Conservation (phyloP, 371 early-diverging fungal species). For the Actinomortierella wolfii region DNA sequence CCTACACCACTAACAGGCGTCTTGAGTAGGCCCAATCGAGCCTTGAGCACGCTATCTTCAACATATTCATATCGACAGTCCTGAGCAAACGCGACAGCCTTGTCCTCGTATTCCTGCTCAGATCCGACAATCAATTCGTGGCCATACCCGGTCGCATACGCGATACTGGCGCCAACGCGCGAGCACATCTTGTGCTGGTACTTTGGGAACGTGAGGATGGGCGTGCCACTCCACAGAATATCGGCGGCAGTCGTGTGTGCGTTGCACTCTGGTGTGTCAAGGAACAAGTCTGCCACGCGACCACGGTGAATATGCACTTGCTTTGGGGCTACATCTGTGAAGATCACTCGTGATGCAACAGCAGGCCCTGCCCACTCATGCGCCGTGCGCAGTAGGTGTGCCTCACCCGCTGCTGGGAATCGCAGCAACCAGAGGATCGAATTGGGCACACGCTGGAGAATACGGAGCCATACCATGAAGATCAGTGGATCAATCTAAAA, state of each 20-base stretch:
- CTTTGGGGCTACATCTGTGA: constrained; percentile 91
- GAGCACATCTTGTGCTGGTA: constrained; percentile 91
- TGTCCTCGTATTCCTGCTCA: constrained; percentile 80
- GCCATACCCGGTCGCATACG: constrained; percentile 84
- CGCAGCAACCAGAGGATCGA: constrained; percentile 88
- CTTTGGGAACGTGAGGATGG: constrained; percentile 89
- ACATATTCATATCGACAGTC: constrained; percentile 60
- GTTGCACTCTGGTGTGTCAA: constrained; percentile 95
- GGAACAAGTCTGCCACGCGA: constrained; percentile 89
- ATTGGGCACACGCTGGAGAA: constrained; percentile 81
- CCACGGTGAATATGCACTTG: constrained; percentile 93
- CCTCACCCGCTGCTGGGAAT: constrained; percentile 90
- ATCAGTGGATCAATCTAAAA: constrained; percentile 41
- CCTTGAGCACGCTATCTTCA: constrained; percentile 20
- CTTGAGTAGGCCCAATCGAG: constrained; percentile 16
- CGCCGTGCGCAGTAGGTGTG: constrained; percentile 74
- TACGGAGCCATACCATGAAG: constrained; percentile 81
- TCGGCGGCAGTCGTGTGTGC: constrained; percentile 96
- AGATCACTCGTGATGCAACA: constrained; percentile 84
- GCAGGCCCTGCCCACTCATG: constrained; percentile 76
- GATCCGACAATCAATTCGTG: constrained; percentile 80
- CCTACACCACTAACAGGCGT: neutral
- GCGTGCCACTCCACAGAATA: constrained; percentile 93
- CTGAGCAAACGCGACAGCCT: constrained; percentile 72
- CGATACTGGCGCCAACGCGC: constrained; percentile 88